A percentile compares a stretch with the other conserved stretches of the same genome.
Evolutionary conservation across 495 filamentous ascomycete genomes (phyloP).

Genomic region (Penicillium salamii): DNA sequence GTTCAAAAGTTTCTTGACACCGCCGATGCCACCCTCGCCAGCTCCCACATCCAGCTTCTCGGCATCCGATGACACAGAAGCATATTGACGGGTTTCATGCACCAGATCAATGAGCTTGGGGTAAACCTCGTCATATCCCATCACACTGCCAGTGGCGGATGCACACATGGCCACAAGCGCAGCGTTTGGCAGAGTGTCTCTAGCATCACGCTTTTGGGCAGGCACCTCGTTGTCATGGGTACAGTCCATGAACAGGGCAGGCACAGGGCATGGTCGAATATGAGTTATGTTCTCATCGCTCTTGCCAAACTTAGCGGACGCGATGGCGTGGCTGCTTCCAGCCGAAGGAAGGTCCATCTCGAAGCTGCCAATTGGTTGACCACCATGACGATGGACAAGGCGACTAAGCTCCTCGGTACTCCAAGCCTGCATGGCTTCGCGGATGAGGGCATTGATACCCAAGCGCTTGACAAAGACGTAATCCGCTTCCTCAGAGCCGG

Average conservation of each 20-base stretch:
- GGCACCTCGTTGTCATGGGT: constrained; percentile 98
- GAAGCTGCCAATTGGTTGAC: constrained; percentile 93
- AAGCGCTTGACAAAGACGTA: constrained; percentile 92
- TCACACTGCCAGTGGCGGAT: constrained; percentile 88
- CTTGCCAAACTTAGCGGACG: constrained; percentile 36
- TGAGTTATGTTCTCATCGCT: constrained; percentile 60
- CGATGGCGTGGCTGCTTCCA: constrained; percentile 40
- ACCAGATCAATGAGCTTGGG: constrained; percentile 89
- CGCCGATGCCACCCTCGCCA: constrained; percentile 77
- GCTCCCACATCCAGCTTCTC: constrained; percentile 54
- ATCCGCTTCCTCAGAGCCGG: constrained; percentile 92
- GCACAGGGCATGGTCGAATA: constrained; percentile 78
- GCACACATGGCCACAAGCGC: constrained; percentile 95
- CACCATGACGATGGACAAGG: constrained; percentile 90
- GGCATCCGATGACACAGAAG: constrained; percentile 63
- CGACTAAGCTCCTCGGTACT: constrained; percentile 87
- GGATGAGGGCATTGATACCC: constrained; percentile 83
- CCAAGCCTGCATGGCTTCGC: constrained; percentile 99
- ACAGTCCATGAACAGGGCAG: constrained; percentile 98
- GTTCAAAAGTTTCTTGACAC: constrained; percentile 87
- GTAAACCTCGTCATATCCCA: constrained; percentile 99
- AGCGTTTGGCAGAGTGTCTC: constrained; percentile 93
- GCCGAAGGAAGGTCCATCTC: constrained; percentile 64
- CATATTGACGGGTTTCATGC: constrained; percentile 77
- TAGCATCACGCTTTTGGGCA: constrained; percentile 86